These are phyloP conservation scores for Jacaranda copaia DNA, from an alignment of 257 asterid genomes.

Conservation along the genomic window DNA sequence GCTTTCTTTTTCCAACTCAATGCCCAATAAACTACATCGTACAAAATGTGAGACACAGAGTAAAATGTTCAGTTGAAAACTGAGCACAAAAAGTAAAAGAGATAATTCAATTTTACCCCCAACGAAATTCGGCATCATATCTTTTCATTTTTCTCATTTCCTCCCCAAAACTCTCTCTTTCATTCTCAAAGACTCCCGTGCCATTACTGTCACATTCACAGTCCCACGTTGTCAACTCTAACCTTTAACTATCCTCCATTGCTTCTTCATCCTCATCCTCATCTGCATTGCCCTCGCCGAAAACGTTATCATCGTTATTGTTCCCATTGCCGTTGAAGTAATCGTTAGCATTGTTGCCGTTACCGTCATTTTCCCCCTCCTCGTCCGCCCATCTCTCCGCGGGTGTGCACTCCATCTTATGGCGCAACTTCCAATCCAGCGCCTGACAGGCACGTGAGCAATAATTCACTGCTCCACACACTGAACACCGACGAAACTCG, in stretches of 20 bases:
- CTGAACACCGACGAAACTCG: constrained; percentile 90
- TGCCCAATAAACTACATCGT: constrained; percentile 24
- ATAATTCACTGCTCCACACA: constrained; percentile 88
- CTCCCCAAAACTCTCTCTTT: constrained; percentile 17
- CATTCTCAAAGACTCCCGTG: constrained; percentile 36
- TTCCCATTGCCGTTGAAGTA: constrained; percentile 5
- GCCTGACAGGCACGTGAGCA: constrained; percentile 99
- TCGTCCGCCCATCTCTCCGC: constrained; percentile 58
- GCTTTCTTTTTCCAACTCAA: neutral
- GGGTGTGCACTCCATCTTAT: constrained; percentile 77
- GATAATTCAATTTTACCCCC: constrained; percentile 19
- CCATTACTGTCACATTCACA: constrained; percentile 36
- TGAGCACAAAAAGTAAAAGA: constrained; percentile 1
- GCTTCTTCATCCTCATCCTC: no score
- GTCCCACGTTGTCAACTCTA: neutral
- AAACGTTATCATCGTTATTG: constrained; percentile 33
- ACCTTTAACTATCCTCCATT: constrained; percentile 1
- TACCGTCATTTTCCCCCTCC: constrained; percentile 38
- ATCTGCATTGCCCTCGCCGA: neutral
- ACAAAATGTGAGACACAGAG: neutral
- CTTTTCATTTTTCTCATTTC: constrained; percentile 15
- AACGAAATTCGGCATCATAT: constrained; percentile 32
- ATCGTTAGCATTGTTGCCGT: constrained; percentile 17
- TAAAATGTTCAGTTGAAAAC: neutral
- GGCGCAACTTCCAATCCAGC: constrained; percentile 93